These are phyloP conservation scores for Alisma plantagoaquatica DNA, from an alignment of 106 monocot genomes.

Conservation along the genomic window DNA sequence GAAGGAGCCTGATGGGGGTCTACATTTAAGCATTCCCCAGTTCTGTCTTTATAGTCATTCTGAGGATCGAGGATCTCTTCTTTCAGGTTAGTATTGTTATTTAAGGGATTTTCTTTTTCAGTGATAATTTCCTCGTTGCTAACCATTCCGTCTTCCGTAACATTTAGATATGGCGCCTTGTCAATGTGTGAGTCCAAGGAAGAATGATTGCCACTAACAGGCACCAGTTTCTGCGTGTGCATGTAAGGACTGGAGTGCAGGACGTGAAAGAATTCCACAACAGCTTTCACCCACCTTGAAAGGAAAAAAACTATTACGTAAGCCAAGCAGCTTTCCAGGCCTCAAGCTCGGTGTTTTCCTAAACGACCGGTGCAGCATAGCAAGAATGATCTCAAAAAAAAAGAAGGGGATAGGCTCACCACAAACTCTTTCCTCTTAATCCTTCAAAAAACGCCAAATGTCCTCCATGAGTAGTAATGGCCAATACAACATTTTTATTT, in stretches of 20 bases:
- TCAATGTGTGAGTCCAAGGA: neutral
- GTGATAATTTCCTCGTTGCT: no score
- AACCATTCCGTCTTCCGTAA: neutral
- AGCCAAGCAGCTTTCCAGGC: neutral
- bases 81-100: no score
- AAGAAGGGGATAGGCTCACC: slow-evolving; percentile 20
- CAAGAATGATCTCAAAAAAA: neutral
- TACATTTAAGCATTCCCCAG: no score
- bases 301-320: neutral
- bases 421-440: slow-evolving; percentile 37
- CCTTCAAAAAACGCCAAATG: slow-evolving; percentile 80
- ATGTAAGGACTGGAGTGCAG: slow-evolving; percentile 44
- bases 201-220: neutral
- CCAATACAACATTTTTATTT: slow-evolving; percentile 74
- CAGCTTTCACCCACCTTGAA: slow-evolving; percentile 78
- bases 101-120: no score
- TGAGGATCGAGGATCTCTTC: no score
- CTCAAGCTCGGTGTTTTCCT: no score
- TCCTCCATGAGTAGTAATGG: slow-evolving; percentile 59
- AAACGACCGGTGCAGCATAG: no score
- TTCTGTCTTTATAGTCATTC: no score
- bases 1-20: no score
- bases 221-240: slow-evolving; percentile 27
- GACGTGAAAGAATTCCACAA: slow-evolving; percentile 42
- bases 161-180: neutral